Conservation (phyloP, 805 yeast genomes). For the Cyberlindnera xishuangbannaensis region DNA sequence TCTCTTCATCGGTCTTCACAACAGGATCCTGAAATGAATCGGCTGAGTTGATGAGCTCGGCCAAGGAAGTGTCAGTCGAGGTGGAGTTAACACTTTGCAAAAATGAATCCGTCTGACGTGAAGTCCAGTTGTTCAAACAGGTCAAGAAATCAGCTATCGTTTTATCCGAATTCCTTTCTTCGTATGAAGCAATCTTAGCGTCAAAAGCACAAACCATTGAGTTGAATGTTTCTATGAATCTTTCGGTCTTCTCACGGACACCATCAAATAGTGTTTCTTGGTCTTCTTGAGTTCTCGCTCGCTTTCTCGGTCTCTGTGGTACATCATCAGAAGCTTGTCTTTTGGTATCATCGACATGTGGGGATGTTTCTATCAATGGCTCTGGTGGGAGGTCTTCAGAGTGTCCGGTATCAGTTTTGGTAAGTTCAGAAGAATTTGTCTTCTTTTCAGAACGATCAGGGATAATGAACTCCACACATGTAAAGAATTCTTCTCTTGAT, state of each 20-base stretch:
- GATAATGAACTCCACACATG: conserved; percentile 29
- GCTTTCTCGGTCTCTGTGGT: conserved; percentile 35
- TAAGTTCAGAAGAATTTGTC: too few relatives aligned
- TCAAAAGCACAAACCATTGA: conserved; percentile 2
- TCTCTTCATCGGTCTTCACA: conserved; percentile 8
- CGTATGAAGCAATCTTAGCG: conserved; percentile 6
- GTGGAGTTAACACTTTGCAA: conserved; percentile 8
- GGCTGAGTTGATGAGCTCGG: conserved; percentile 28
- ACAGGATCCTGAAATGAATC: conserved; percentile 19
- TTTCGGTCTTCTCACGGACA: conserved; percentile 1
- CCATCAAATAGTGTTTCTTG: conserved; percentile 5
- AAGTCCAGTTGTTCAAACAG: conserved; percentile 20
- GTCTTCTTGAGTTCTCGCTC: conserved; percentile 30
- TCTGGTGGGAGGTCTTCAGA: too few relatives aligned
- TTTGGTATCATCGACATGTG: conserved; percentile 1
- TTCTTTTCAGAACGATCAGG: background rate
- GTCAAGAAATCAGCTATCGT: conserved; percentile 12
- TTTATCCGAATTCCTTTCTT: conserved; percentile 1
- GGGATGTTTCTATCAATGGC: too few relatives aligned
- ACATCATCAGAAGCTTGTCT: conserved; percentile 22
- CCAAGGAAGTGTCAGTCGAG: conserved; percentile 19
- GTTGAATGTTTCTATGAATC: conserved; percentile 10
- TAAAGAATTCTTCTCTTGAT: conserved; percentile 44
- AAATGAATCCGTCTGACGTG: conserved; percentile 24
- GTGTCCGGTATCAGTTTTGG: background rate